These are phyloP conservation scores for Gillenia trifoliata DNA, from an alignment of 306 rosid species.

Conservation along the genomic window DNA sequence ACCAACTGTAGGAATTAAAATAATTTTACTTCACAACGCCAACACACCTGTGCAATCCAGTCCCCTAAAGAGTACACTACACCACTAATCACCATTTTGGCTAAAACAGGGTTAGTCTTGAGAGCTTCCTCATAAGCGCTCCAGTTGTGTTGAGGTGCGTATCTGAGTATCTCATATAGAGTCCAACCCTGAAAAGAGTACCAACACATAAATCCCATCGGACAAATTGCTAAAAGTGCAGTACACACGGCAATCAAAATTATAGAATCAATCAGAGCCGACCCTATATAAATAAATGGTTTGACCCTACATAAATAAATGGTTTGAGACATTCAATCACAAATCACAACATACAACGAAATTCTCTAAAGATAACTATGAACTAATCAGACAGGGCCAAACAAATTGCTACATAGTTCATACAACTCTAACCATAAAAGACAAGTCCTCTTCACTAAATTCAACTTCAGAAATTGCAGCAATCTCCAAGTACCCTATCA, in stretches of 20 bases:
- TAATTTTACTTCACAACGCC: neutral
- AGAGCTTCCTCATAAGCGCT: conserved; percentile 95
- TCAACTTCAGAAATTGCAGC: neutral
- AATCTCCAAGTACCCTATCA: neutral
- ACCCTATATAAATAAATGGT: neutral
- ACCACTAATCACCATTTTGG: conserved; percentile 97
- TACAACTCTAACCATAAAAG: neutral
- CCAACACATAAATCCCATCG: neutral
- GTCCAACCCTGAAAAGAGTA: conserved; percentile 76
- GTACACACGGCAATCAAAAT: neutral
- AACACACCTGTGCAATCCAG: conserved; percentile 92
- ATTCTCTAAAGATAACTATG: neutral
- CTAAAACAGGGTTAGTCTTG: conserved; percentile 84
- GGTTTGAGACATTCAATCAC: neutral
- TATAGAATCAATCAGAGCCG: neutral
- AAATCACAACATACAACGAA: neutral
- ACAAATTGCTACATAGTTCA: neutral
- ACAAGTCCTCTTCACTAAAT: neutral
- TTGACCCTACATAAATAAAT: neutral
- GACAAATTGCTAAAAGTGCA: conserved; percentile 1
- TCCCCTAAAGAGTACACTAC: conserved; percentile 91
- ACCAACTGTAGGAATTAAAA: neutral
- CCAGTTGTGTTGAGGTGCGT: conserved; percentile 96
- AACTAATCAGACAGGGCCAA: neutral
- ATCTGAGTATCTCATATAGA: conserved; percentile 76